phyloP scores from a whole-genome alignment of 2,329 filamentous ascomycete species.

The Ilyonectria mors-panacis region DNA sequence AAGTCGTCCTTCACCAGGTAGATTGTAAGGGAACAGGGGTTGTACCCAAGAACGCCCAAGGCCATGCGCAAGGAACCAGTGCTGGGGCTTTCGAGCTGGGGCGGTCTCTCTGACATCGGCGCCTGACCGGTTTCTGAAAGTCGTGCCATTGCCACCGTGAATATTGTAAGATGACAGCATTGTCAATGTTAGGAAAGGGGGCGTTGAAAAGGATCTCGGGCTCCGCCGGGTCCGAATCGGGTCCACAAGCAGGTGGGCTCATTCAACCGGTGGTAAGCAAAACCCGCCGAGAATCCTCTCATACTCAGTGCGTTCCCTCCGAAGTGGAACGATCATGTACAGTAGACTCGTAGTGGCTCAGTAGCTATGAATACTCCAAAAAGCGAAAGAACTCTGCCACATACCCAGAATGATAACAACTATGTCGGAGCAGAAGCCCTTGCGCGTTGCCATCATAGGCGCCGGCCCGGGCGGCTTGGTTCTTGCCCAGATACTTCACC shows the following conservation, averaged over 20 bases:
- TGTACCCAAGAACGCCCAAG: not conserved
- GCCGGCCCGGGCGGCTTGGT: slow-evolving; percentile 21
- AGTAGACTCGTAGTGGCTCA: not conserved
- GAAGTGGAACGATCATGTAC: not conserved
- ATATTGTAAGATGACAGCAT: not conserved
- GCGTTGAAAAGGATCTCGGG: not conserved
- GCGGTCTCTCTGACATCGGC: not conserved
- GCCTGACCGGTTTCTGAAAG: not conserved
- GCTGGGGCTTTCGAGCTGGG: not conserved
- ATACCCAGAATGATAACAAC: not conserved
- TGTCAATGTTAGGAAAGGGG: not conserved
- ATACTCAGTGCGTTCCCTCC: not conserved
- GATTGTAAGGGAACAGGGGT: not conserved
- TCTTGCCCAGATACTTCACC: slow-evolving; percentile 15
- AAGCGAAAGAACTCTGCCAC: not conserved
- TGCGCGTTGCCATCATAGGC: slow-evolving; percentile 19
- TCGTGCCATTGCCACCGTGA: not conserved
- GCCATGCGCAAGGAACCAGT: not conserved
- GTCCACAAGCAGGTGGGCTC: not conserved
- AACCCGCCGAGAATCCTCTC: not conserved
- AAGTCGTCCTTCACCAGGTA: not conserved
- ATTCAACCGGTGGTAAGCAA: not conserved
- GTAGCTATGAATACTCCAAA: not conserved
- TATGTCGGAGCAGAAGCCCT: not conserved
- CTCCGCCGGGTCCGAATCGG: not conserved